phyloP scores from a whole-genome alignment of 441 rosid species.

The Populus hybrid region DNA sequence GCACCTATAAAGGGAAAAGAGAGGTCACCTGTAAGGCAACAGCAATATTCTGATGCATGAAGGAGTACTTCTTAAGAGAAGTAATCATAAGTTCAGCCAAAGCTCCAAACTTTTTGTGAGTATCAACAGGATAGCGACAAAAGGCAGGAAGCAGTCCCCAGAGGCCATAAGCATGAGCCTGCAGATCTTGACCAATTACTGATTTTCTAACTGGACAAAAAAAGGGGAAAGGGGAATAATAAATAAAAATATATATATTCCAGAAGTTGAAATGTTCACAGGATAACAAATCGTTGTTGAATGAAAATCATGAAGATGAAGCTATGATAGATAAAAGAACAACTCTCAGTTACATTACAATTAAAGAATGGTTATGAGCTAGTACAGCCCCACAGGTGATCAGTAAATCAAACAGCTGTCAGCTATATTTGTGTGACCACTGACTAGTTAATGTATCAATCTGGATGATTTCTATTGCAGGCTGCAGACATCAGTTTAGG shows the following conservation, averaged over 20 bases:
- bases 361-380: neutral
- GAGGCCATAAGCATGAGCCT: slow-evolving; percentile 63
- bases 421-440: neutral
- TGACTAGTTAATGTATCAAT: neutral
- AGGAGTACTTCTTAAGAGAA: slow-evolving; percentile 54
- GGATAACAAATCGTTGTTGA: slow-evolving; percentile 1
- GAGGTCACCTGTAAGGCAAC: slow-evolving; percentile 65
- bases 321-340: neutral
- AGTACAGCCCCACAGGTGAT: neutral
- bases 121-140: slow-evolving; percentile 73
- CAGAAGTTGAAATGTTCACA: slow-evolving; percentile 3
- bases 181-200: slow-evolving; percentile 53
- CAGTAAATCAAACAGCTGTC: neutral
- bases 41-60: slow-evolving; percentile 67
- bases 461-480: neutral
- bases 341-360: neutral
- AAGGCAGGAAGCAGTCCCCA: slow-evolving; percentile 80
- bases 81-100: slow-evolving; percentile 59
- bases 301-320: neutral
- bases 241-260: slow-evolving; percentile 6
- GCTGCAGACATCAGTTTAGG: neutral
- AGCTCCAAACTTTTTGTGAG: slow-evolving; percentile 42
- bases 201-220: slow-evolving; percentile 60
- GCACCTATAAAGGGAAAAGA: neutral
- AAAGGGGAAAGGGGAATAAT: slow-evolving; percentile 11